Evolutionary conservation across 805 yeast species (phyloP).

Genomic region (Suhomyces xylopsoci): DNA sequence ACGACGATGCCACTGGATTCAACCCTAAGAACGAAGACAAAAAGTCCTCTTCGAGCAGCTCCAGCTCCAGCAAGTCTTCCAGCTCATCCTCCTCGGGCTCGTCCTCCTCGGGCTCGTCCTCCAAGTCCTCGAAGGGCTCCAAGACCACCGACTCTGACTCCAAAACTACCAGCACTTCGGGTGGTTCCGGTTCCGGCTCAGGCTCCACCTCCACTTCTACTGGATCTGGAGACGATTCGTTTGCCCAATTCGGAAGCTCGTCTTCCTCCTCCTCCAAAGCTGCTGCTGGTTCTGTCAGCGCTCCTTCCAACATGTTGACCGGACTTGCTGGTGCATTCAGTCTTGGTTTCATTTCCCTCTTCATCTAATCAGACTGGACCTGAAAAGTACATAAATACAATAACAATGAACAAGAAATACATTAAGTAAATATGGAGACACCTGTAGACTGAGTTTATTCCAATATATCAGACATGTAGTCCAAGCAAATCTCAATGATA

Average conservation of each 20-base stretch:
- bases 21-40: conserved; percentile 42
- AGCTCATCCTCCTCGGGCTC: conserved; percentile 12
- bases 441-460: too few relatives aligned
- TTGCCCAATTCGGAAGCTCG: conserved; percentile 11
- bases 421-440: too few relatives aligned
- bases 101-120: conserved; percentile 13
- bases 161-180: conserved; percentile 1
- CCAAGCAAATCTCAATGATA: too few relatives aligned
- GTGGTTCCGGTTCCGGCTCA: neutral
- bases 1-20: conserved; percentile 63
- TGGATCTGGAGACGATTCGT: conserved; percentile 8
- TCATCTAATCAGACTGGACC: conserved; percentile 2
- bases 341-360: conserved; percentile 19
- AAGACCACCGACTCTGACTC: neutral
- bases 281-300: neutral
- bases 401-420: too few relatives aligned
- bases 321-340: conserved; percentile 14
- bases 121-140: conserved; percentile 3
- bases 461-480: too few relatives aligned
- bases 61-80: conserved; percentile 6
- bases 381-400: neutral
- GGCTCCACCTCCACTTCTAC: neutral
- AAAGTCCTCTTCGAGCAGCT: conserved; percentile 5
- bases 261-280: neutral
- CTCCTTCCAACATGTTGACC: neutral